Conservation (phyloP, 148 eudicot genomes). For the Rheum nobile region DNA sequence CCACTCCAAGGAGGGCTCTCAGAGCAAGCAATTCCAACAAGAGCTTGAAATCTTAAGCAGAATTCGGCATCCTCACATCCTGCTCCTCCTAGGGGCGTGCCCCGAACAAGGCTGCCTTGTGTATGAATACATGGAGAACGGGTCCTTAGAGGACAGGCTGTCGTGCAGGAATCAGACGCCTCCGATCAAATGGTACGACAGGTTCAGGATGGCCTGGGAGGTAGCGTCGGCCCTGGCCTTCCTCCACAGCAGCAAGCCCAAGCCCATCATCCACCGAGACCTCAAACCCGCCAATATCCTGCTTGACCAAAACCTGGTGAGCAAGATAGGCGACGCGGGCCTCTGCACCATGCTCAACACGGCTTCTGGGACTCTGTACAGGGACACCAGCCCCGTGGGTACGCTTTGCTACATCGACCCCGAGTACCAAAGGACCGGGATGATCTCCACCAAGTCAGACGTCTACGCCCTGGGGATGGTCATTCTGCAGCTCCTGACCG, state of each 20-base stretch:
- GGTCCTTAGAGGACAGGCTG: slow-evolving; percentile 65
- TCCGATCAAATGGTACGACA: slow-evolving; percentile 64
- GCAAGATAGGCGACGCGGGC: slow-evolving; percentile 89
- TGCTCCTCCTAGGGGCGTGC: slow-evolving; percentile 82
- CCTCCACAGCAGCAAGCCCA: slow-evolving; percentile 67
- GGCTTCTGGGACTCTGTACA: slow-evolving; percentile 26
- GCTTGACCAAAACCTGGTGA: slow-evolving; percentile 67
- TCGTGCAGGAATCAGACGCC: slow-evolving; percentile 36
- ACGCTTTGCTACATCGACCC: slow-evolving; percentile 88
- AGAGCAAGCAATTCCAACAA: slow-evolving; percentile 56
- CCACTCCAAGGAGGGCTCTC: slow-evolving; percentile 43
- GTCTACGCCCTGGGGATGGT: slow-evolving; percentile 78
- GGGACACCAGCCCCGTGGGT: slow-evolving; percentile 61
- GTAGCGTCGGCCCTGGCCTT: slow-evolving; percentile 75
- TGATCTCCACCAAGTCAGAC: slow-evolving; percentile 47
- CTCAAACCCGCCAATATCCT: slow-evolving; percentile 83
- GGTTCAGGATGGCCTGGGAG: slow-evolving; percentile 79
- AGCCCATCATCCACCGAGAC: slow-evolving; percentile 66
- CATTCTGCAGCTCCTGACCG: slow-evolving; percentile 62
- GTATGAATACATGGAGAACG: slow-evolving; percentile 89
- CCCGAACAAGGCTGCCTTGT: slow-evolving; percentile 67
- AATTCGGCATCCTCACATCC: slow-evolving; percentile 77
- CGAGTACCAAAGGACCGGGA: slow-evolving; percentile 70
- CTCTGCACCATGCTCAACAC: slow-evolving; percentile 50
- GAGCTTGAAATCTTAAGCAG: slow-evolving; percentile 75